Percentiles rank a stretch among this genome's conserved stretches.
phyloP scores from a whole-genome alignment of 768 basidiomycete species.

The Trametes punicea region DNA sequence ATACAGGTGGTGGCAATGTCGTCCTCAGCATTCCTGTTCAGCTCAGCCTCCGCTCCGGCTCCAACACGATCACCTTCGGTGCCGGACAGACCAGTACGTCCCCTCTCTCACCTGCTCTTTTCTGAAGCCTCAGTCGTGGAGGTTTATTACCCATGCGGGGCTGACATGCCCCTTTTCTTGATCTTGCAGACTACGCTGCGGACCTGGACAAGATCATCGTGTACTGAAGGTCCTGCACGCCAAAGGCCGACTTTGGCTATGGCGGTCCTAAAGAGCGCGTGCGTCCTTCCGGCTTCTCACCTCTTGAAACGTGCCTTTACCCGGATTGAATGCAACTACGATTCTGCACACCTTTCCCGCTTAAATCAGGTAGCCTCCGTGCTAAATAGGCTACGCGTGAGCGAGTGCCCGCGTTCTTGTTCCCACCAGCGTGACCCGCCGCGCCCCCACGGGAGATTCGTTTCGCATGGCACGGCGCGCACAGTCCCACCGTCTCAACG shows the following conservation, averaged over 20 bases:
- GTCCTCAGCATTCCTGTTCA: constrained; percentile 56
- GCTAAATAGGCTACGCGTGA: constrained; percentile 5
- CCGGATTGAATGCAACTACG: background rate
- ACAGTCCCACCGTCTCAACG: constrained; percentile 1
- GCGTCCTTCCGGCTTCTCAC: constrained; percentile 3
- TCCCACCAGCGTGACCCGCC: background rate
- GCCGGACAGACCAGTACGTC: constrained; percentile 49
- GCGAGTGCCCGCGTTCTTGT: background rate
- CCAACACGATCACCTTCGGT: constrained; percentile 50
- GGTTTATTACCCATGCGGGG: too few relatives aligned
- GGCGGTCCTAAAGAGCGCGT: background rate
- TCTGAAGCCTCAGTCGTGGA: too few relatives aligned
- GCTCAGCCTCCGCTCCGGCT: constrained; percentile 45
- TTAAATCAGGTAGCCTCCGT: background rate
- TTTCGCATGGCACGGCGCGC: background rate
- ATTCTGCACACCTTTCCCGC: background rate
- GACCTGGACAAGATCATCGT: constrained; percentile 63
- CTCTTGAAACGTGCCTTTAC: background rate
- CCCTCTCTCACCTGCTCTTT: background rate
- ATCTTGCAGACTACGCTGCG: constrained; percentile 47
- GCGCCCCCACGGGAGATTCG: background rate
- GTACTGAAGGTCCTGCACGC: constrained; percentile 31
- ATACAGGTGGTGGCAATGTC: constrained; percentile 52
- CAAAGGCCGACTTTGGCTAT: background rate
- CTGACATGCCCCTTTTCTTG: background rate